Evolutionary conservation across 192 early-diverging fungal genomes (phyloP).

Genomic region (Linnemannia zychae): DNA sequence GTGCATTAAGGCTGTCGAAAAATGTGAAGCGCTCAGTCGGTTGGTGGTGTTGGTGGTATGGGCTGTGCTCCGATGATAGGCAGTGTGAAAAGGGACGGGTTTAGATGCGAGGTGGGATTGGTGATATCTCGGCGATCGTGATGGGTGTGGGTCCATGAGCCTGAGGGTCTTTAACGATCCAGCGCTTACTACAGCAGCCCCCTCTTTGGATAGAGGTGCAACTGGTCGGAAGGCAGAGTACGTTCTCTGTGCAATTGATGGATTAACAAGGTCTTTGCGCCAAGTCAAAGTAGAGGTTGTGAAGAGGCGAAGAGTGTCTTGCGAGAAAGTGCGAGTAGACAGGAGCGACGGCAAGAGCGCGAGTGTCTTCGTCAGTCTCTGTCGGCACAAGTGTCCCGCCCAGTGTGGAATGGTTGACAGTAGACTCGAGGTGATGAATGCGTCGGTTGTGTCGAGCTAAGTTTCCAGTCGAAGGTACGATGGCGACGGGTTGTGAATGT

Average conservation of each 20-base stretch:
- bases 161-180: not conserved
- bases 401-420: not conserved
- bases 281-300: not conserved
- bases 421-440: not conserved
- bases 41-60: not conserved
- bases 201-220: not conserved
- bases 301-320: not conserved
- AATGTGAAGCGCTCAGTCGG: not conserved
- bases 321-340: not conserved
- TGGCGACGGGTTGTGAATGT: not conserved
- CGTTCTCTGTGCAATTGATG: not conserved
- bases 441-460: not conserved
- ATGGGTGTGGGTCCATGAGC: constrained; percentile 22
- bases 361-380: not conserved
- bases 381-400: constrained; percentile 4
- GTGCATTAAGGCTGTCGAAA: constrained; percentile 3
- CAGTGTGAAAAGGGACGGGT: not conserved
- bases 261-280: not conserved
- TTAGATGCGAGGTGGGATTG: not conserved
- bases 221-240: constrained; percentile 2
- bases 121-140: constrained; percentile 17
- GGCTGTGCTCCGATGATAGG: not conserved
- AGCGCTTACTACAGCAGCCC: not conserved
- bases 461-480: not conserved
- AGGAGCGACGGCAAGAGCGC: not conserved